Percentiles rank a stretch among this genome's conserved stretches.
phyloP scores from a whole-genome alignment of 495 filamentous ascomycete species.

The Hamigera avellanea region DNA sequence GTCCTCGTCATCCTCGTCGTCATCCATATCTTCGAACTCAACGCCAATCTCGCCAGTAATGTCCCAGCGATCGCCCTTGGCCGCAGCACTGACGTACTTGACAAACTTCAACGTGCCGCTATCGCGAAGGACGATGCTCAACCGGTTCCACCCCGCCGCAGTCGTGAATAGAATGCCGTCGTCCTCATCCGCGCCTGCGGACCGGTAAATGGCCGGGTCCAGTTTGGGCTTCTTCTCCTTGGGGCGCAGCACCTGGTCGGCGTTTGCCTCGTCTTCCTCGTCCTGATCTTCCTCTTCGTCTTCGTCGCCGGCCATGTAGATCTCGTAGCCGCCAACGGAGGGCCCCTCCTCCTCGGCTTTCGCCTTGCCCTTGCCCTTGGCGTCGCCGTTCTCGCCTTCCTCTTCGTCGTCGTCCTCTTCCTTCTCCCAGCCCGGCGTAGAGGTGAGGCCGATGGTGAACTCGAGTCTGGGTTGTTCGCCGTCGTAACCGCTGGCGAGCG shows the following conservation, averaged over 20 bases:
- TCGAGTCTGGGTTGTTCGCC: slow-evolving; percentile 73
- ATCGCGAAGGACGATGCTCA: slow-evolving; percentile 83
- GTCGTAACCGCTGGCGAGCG: slow-evolving; percentile 74
- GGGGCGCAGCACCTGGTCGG: slow-evolving; percentile 15
- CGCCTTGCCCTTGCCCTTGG: slow-evolving; percentile 6
- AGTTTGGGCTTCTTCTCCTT: slow-evolving; percentile 21
- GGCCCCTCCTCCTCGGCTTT: slow-evolving; percentile 24
- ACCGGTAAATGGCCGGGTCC: slow-evolving; percentile 80
- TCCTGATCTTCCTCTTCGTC: slow-evolving; percentile 41
- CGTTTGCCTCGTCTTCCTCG: slow-evolving; percentile 17
- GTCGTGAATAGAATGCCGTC: slow-evolving; percentile 87
- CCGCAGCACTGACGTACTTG: slow-evolving; percentile 80
- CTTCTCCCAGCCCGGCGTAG: slow-evolving; percentile 70
- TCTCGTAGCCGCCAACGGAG: slow-evolving; percentile 71
- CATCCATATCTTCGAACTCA: slow-evolving; percentile 30
- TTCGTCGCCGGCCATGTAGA: slow-evolving; percentile 85
- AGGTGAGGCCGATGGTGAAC: slow-evolving; percentile 73
- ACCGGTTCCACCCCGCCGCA: slow-evolving; percentile 77
- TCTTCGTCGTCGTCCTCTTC: slow-evolving; percentile 46
- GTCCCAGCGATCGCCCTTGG: slow-evolving; percentile 90
- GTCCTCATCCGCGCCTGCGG: slow-evolving; percentile 61
- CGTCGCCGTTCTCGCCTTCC: slow-evolving; percentile 18
- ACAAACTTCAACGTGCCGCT: slow-evolving; percentile 80
- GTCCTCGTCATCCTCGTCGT: slow-evolving; percentile 22
- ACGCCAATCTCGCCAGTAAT: slow-evolving; percentile 52